A percentile compares a stretch with the other conserved stretches of the same genome.
These are phyloP conservation scores for Starmerella sp. DNA, from an alignment of 805 yeast species.

Conservation along the genomic window DNA sequence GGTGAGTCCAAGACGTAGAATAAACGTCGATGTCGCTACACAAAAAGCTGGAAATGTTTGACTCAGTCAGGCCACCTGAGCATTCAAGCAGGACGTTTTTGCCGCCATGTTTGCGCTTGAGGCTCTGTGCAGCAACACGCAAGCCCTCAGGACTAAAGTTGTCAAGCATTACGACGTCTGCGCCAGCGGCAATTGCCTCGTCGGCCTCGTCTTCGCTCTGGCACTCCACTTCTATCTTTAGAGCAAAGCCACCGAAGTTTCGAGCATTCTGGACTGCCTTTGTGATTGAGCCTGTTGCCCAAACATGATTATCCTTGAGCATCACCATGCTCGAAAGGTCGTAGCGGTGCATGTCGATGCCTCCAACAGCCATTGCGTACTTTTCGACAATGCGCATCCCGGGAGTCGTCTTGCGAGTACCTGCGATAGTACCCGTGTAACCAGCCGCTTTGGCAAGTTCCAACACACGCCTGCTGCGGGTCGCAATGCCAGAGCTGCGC, in stretches of 20 bases:
- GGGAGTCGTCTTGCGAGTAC: conserved; percentile 95
- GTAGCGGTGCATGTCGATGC: conserved; percentile 84
- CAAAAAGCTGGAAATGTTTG: conserved; percentile 53
- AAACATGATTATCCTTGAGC: conserved; percentile 89
- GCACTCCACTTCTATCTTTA: conserved; percentile 87
- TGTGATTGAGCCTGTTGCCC: conserved; percentile 87
- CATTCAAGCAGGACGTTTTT: conserved; percentile 63
- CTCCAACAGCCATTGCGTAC: conserved; percentile 91
- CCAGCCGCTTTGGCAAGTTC: conserved; percentile 55
- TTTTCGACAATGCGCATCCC: conserved; percentile 82
- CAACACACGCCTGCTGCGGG: conserved; percentile 50
- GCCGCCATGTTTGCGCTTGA: conserved; percentile 45
- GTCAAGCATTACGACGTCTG: conserved; percentile 91
- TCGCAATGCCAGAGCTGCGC: conserved; percentile 79
- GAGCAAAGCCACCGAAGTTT: conserved; percentile 73
- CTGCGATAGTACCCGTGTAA: conserved; percentile 78
- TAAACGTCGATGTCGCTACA: conserved; percentile 78
- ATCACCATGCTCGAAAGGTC: conserved; percentile 90
- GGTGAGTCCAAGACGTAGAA: conserved; percentile 84
- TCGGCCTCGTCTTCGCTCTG: conserved; percentile 73
- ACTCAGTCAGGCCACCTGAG: conserved; percentile 75
- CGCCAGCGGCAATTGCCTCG: conserved; percentile 91
- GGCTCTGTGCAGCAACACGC: conserved; percentile 48
- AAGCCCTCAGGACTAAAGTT: conserved; percentile 64
- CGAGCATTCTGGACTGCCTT: conserved; percentile 69